phyloP scores from a whole-genome alignment of 352 stramenopile genomes.

The Globisporangium irregulare region DNA sequence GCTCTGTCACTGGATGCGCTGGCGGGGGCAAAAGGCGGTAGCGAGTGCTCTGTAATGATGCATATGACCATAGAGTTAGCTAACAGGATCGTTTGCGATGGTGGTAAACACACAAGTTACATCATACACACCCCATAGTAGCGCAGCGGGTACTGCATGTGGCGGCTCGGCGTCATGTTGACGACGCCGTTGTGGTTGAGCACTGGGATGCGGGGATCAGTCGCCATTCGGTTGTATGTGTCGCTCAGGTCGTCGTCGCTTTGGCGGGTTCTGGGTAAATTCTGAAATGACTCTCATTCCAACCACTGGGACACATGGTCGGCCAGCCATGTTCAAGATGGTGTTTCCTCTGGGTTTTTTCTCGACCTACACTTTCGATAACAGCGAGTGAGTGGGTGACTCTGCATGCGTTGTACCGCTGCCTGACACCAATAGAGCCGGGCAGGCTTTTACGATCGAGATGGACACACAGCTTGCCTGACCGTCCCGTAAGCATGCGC shows the following conservation, averaged over 20 bases:
- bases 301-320: neutral
- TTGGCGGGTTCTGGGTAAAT: neutral
- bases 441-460: neutral
- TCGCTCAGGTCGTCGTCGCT: neutral
- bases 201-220: constrained; percentile 7
- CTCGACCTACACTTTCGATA: neutral
- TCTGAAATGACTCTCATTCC: constrained; percentile 5
- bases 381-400: neutral
- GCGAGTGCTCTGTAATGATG: neutral
- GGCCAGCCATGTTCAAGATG: neutral
- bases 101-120: neutral
- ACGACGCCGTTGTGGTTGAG: constrained; percentile 2
- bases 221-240: neutral
- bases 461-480: neutral
- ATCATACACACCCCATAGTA: neutral
- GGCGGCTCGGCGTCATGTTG: neutral
- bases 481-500: neutral
- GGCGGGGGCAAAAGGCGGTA: neutral
- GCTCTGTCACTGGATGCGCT: neutral
- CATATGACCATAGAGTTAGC: neutral
- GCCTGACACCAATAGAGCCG: neutral
- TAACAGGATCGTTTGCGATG: neutral
- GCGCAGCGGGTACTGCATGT: neutral
- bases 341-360: neutral
- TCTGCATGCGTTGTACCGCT: neutral